Conservation (phyloP, 140 eudicot genomes). For the Oenanthe javanica region DNA sequence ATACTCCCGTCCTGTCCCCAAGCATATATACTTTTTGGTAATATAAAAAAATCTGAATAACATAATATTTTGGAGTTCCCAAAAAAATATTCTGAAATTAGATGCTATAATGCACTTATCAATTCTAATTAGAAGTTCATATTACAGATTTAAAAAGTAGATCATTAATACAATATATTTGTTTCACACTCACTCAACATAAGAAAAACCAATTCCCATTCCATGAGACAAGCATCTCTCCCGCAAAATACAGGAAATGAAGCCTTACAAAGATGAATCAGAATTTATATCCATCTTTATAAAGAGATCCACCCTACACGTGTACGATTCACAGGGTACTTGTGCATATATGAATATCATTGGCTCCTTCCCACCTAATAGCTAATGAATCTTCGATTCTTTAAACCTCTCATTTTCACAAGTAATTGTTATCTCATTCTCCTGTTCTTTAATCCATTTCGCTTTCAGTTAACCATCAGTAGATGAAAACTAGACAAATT, state of each 20-base stretch:
- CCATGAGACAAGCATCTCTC: not conserved
- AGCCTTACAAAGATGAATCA: not conserved
- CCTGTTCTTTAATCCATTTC: not conserved
- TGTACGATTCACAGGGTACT: too few relatives aligned
- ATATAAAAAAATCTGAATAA: too few relatives aligned
- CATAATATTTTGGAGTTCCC: not conserved
- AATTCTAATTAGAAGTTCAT: not conserved
- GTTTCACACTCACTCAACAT: not conserved
- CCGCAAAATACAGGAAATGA: not conserved
- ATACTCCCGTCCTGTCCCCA: not conserved
- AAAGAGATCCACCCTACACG: too few relatives aligned
- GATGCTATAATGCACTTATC: not conserved
- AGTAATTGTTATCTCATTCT: not conserved
- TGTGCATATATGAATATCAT: not conserved
- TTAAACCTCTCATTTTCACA: not conserved
- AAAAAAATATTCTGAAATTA: not conserved
- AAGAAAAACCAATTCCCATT: not conserved
- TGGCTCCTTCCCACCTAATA: not conserved
- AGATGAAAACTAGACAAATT: not conserved
- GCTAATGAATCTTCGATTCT: not conserved
- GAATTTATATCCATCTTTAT: not conserved
- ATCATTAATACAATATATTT: not conserved
- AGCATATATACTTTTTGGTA: not conserved
- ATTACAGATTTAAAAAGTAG: not conserved
- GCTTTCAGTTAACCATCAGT: not conserved